Conservation (phyloP, 371 early-diverging fungal genomes). For the Nematocida sp. region DNA sequence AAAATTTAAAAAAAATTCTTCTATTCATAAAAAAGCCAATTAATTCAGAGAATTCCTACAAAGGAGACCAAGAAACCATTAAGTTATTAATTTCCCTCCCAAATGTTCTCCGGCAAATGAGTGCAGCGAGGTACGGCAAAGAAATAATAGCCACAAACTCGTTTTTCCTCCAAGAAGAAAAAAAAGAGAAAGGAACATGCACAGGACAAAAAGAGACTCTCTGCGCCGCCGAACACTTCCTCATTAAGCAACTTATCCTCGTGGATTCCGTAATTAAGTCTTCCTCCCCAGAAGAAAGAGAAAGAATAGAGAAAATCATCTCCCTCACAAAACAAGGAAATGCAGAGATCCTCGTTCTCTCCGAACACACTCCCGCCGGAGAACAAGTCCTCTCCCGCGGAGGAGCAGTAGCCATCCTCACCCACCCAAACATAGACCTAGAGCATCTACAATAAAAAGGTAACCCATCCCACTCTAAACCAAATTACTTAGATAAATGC, state of each 20-base stretch:
- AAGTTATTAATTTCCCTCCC: constrained; percentile 49
- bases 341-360: constrained; percentile 61
- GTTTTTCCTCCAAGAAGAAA: constrained; percentile 54
- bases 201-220: constrained; percentile 59
- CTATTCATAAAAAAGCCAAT: constrained; percentile 55
- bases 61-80: constrained; percentile 54
- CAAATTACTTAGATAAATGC: too few relatives aligned
- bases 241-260: constrained; percentile 60
- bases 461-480: too few relatives aligned
- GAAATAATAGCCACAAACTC: constrained; percentile 57
- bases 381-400: constrained; percentile 62
- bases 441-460: too few relatives aligned
- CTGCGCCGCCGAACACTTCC: constrained; percentile 64
- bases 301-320: constrained; percentile 51
- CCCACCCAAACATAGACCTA: too few relatives aligned
- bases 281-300: constrained; percentile 54
- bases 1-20: not conserved
- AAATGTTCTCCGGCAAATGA: constrained; percentile 41
- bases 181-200: constrained; percentile 7
- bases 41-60: constrained; percentile 46
- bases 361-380: constrained; percentile 59
- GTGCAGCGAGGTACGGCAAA: constrained; percentile 55
- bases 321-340: constrained; percentile 40
- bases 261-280: constrained; percentile 59
- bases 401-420: constrained; percentile 57